Base-by-base conservation (phyloP, 257 asterid genomes). In the Thymus mandschuricus region DNA sequence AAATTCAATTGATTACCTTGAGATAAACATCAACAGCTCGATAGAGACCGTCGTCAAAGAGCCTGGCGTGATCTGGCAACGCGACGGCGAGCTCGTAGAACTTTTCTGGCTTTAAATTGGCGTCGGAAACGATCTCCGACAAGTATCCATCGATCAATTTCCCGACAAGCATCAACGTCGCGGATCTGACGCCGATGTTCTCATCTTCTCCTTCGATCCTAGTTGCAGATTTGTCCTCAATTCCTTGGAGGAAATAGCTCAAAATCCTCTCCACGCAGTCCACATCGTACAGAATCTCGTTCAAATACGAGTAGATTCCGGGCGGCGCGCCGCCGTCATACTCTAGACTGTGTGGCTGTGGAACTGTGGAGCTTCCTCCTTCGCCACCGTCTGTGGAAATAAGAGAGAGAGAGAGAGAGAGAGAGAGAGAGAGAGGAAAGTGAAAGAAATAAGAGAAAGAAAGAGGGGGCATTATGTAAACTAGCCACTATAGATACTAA, bases 21-120 rank as follows among this genome's bases (percentile, higher is more conserved):
- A 95, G 96, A 85, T 88, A 92, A 30, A 95, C 97, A 80, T 95
- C 99, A n/a, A 95, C 96, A 21, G 98, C 98, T 59, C 99, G 87
- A 70, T 95, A 95, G 51, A 95, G 95, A 11, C 99, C 99, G 55
- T 95, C 98, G 77, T 95, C 96, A 44, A 84, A 95, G 48, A 89
- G 80, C 63, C 99, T 85, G 62, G 99, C 97, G 13, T 78, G 87
- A 35, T 92, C 92, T 60, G 98, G 97, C 82, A 95, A 58, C 13
- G 96, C 79, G 57, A 88, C 70, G 56, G 97, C 94, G 46, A 95
- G 79, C 49, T 92, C 92, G 74, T 75, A 87, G 72, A 95, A 95
- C 55, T 84, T 85, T 1, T 92, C 96, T 68, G 91, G 83, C 82
- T 83, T 86, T 78, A 95, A 78, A 80, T 92, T 95, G 59, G 95